phyloP scores from a whole-genome alignment of 805 yeast species.

The Yarrowia osloensis region DNA sequence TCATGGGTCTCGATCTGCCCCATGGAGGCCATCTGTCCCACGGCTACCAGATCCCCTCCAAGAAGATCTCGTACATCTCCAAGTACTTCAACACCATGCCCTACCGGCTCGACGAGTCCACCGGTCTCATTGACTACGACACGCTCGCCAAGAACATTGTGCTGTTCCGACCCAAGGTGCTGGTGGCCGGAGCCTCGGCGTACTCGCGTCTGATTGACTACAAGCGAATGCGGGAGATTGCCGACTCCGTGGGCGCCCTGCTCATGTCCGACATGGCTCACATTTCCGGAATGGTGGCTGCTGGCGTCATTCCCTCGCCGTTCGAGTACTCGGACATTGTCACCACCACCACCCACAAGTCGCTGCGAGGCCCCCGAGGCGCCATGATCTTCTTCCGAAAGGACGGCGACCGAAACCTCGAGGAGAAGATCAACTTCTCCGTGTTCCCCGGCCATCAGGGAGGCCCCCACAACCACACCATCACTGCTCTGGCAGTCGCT shows the following conservation, averaged over 20 bases:
- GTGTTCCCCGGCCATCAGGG: slow-evolving; percentile 99
- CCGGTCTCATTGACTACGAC: slow-evolving; percentile 93
- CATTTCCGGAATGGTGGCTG: slow-evolving; percentile 93
- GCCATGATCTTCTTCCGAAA: slow-evolving; percentile 97
- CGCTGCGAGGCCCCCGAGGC: slow-evolving; percentile 98
- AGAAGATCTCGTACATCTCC: slow-evolving; percentile 88
- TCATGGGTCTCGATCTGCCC: slow-evolving; percentile 97
- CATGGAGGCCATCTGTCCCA: slow-evolving; percentile 98
- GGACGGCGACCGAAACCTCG: slow-evolving; percentile 91
- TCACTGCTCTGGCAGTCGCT: slow-evolving; percentile 93
- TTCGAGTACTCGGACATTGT: slow-evolving; percentile 93
- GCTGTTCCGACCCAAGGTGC: slow-evolving; percentile 89
- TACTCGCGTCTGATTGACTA: slow-evolving; percentile 90
- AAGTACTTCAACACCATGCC: slow-evolving; percentile 98
- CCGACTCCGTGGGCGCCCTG: slow-evolving; percentile 92
- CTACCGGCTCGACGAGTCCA: slow-evolving; percentile 78
- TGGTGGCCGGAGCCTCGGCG: slow-evolving; percentile 97
- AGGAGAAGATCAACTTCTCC: slow-evolving; percentile 88
- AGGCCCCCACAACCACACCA: slow-evolving; percentile 99
- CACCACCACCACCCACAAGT: slow-evolving; percentile 97
- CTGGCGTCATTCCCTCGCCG: slow-evolving; percentile 91
- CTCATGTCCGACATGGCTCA: slow-evolving; percentile 96
- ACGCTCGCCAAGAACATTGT: slow-evolving; percentile 76
- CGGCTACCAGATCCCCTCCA: slow-evolving; percentile 89
- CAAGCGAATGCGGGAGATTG: slow-evolving; percentile 84